Base-by-base conservation (phyloP, 2,329 filamentous ascomycete genomes). In the Cordyceps militaris region DNA sequence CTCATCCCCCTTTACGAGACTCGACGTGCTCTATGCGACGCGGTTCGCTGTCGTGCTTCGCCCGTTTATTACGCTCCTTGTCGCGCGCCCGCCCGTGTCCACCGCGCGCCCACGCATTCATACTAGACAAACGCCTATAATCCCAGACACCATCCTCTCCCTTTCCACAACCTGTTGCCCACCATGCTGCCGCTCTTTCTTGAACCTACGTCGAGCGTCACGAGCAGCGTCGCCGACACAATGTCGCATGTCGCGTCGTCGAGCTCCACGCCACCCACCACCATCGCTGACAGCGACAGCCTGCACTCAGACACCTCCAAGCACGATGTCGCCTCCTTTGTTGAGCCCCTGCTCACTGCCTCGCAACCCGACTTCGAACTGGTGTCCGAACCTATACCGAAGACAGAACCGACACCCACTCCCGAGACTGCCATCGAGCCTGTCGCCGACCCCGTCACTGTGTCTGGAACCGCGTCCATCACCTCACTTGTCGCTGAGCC, bases 181-280 rank as follows among this genome's bases (percentile, higher is more conserved):
- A 46, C 56, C 43, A 48, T 50, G 40, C 71, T 72, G 69, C 65
- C 69, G 58, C 62, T 71, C 62, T 67, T 71, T 54, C 59, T 64
- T 42, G 59, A 61, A 9, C 57, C 62, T 2, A 71, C 74, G 56
- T 66, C 64, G 65, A 67, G 65, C 66, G 67, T 71, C 60, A 65
- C 62, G 34, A 62, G 59, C 34, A 53, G 61, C 43, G 65, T 69
- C 56, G 68, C 69, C 56, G 76, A 78, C 59, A 70, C 70, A 46
- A 77, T 76, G 52, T 78, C 74, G 66, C 71, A 80, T 64, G 73
- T 79, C 75, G 79, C 79, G 74, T 82, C 80, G 51, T 73, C 77
- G 26, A 79, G 75, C 64, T 86, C 82, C 21, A 88, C 86, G 58
- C 85, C 86, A 48, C 83, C 84, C 24, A 88, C 85, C 50, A 88